These are phyloP conservation scores for Phascolomyces articulosus DNA, from an alignment of 371 early-diverging fungal genomes.

Conservation along the genomic window DNA sequence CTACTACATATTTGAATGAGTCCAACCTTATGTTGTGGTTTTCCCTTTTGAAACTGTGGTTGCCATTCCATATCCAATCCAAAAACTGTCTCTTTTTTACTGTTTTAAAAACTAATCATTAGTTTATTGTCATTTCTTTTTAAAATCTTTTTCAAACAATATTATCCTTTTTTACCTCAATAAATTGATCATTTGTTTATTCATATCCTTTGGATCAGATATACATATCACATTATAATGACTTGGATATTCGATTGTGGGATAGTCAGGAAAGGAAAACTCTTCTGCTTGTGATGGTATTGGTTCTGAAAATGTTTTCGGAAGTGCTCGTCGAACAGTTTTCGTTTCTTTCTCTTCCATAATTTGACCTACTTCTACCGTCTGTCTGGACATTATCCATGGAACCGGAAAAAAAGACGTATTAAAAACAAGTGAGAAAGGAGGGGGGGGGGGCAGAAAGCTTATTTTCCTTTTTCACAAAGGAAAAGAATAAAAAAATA, in stretches of 20 bases:
- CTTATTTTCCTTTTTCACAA: too few relatives aligned
- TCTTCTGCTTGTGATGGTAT: not conserved
- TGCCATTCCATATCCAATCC: constrained; percentile 67
- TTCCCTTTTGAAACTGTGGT: constrained; percentile 38
- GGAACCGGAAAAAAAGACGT: not conserved
- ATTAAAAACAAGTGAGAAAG: too few relatives aligned
- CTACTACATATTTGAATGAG: constrained; percentile 58
- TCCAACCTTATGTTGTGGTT: constrained; percentile 41
- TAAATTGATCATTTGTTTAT: constrained; percentile 7
- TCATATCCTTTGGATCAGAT: constrained; percentile 9
- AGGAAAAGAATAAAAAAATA: not conserved
- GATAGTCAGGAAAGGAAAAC: not conserved
- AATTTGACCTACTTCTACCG: not conserved
- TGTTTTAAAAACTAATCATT: not conserved
- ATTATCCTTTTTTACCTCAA: constrained; percentile 9
- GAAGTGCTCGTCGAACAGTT: not conserved
- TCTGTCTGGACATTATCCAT: too few relatives aligned
- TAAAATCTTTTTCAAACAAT: too few relatives aligned
- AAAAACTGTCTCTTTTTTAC: constrained; percentile 29
- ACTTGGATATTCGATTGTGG: constrained; percentile 15
- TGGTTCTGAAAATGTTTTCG: not conserved
- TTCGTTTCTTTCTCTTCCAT: not conserved
- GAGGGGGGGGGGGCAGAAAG: too few relatives aligned
- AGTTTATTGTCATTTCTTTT: not conserved
- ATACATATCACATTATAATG: constrained; percentile 27